Base-by-base conservation (phyloP, 345 rosid species). In the Mangifera indica region DNA sequence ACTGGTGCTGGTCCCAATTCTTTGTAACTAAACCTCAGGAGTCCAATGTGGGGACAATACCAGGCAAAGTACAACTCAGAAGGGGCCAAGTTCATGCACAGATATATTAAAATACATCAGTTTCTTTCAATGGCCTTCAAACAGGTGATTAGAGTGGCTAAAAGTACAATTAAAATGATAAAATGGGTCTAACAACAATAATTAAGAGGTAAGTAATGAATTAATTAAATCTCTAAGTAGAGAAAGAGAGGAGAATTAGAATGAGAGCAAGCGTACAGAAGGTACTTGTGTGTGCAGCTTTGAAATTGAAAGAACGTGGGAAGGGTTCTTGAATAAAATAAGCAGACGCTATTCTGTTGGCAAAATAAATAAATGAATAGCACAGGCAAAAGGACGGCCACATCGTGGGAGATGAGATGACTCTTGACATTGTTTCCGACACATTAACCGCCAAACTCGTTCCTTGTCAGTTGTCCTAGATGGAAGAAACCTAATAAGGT, bases 41-140 rank as follows among this genome's bases (percentile, higher is more conserved):
- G 88, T 86, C 87, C 79, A 80, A 68, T 58, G 80, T 75, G 78
- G 89, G 84, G 63, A 66, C 83, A 49, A 69, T 9, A 80, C 74
- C 88, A 76, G 81, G 80, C 85, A 61, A 66, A 81, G 69, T 67
- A 84, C 93, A 88, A 83, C 93, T 84, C 82, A 84, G 72, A 77
- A 48, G 32, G 32, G 84, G 74, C 82, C 81, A 76, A 74, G 67
- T 80, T 71, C 87, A 56, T 70, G 77, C 79, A 67, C 68, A 71
- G 71, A 75, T 78, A 65, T 24, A 80, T 54, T 82, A 82, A 86
- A 80, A 59, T 67, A 79, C 57, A 1, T 14, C 7, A 53, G 32
- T 37, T 37, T 51, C 68, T 54, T 74, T 57, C 69, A 55, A 32
- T 42, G 69, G 34, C 71, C 55, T 63, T 77, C 74, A 73, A 69